A percentile compares a stretch with the other conserved stretches of the same genome.
phyloP scores from a whole-genome alignment of 1,284 basidiomycete genomes.

The Polyporus tsugae region DNA sequence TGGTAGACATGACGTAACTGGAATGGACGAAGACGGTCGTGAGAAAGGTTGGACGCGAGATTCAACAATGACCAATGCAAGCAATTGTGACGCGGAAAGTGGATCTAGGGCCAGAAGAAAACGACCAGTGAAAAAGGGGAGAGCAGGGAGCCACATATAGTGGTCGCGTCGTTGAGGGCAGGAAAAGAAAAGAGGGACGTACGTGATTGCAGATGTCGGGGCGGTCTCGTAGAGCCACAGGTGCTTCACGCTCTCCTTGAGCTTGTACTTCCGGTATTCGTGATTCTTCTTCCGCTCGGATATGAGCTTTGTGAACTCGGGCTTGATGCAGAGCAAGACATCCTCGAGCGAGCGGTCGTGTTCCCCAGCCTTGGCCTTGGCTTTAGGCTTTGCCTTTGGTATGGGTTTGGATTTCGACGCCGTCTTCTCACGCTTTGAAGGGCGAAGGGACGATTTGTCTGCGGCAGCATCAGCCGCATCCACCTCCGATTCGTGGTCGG shows the following conservation, averaged over 20 bases:
- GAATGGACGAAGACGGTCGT: background rate
- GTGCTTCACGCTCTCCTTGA: slow-evolving; percentile 40
- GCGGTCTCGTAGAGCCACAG: slow-evolving; percentile 46
- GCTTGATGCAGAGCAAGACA: slow-evolving; percentile 43
- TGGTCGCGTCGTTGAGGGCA: background rate
- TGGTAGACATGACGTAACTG: slow-evolving; percentile 42
- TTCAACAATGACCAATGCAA: background rate
- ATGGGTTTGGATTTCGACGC: background rate
- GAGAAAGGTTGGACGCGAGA: background rate
- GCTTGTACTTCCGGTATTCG: slow-evolving; percentile 45
- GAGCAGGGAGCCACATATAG: background rate
- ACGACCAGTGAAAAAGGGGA: background rate
- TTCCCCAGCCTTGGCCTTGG: slow-evolving; percentile 13
- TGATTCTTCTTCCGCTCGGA: slow-evolving; percentile 45
- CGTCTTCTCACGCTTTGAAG: background rate
- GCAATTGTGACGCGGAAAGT: background rate
- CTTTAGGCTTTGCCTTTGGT: background rate
- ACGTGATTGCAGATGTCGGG: slow-evolving; percentile 43
- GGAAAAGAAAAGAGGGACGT: slow-evolving; percentile 21
- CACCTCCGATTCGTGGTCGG: background rate
- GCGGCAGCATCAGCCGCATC: background rate
- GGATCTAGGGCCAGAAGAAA: background rate
- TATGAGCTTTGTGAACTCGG: slow-evolving; percentile 43
- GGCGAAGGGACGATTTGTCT: background rate
- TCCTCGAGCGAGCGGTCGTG: slow-evolving; percentile 41